Percentiles rank a stretch among this genome's conserved stretches.
phyloP scores from a whole-genome alignment of 2,329 filamentous ascomycete species.

The Sarocladium kiliense region DNA sequence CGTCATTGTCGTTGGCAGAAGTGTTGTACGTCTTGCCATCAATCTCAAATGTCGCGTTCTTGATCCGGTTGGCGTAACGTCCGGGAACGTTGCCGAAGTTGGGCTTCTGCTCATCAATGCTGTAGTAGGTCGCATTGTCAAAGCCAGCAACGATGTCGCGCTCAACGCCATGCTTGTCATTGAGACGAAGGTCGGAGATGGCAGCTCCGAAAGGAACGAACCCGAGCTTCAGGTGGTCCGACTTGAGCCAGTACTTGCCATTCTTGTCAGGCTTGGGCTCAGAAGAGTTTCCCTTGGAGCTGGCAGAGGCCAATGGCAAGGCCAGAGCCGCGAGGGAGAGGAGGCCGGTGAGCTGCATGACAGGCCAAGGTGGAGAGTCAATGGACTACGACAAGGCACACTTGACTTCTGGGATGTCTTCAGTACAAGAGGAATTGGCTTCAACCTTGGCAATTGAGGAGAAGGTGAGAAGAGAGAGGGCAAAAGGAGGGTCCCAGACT shows the following conservation, averaged over 20 bases:
- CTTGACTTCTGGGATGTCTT: too few species aligned
- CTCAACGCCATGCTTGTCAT: constrained; percentile 61
- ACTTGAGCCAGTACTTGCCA: constrained; percentile 68
- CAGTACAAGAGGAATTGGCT: background rate
- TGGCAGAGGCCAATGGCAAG: constrained; percentile 14
- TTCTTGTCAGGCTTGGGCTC: constrained; percentile 42
- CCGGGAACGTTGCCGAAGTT: constrained; percentile 71
- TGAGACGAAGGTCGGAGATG: constrained; percentile 65
- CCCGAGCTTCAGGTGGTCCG: constrained; percentile 58
- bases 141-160: constrained; percentile 70
- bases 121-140: constrained; percentile 71
- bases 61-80: constrained; percentile 77
- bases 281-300: constrained; percentile 12
- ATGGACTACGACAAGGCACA: background rate
- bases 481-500: background rate
- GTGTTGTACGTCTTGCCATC: constrained; percentile 58
- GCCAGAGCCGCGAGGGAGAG: constrained; percentile 14
- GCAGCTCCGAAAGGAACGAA: constrained; percentile 74
- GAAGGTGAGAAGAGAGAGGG: background rate
- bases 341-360: constrained; percentile 17
- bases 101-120: constrained; percentile 57
- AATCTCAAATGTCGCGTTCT: constrained; percentile 67
- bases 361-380: background rate
- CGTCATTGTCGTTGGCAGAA: constrained; percentile 58
- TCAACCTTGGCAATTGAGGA: constrained; percentile 5